These are phyloP conservation scores for Macaranga tanarius DNA, from an alignment of 441 rosid genomes.

Conservation along the genomic window DNA sequence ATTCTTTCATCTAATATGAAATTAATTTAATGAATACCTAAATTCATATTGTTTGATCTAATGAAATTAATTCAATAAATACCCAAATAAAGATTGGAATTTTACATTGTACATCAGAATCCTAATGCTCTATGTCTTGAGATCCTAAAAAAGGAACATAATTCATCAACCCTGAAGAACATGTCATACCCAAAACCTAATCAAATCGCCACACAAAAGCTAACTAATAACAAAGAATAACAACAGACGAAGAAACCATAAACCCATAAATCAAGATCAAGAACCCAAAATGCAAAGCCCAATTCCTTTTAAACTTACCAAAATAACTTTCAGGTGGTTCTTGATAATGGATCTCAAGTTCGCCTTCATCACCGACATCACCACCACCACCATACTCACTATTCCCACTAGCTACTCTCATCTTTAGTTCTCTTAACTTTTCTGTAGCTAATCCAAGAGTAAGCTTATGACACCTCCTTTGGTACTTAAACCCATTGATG, in stretches of 20 bases:
- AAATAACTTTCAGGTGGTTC: slow-evolving; percentile 92
- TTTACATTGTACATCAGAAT: background rate
- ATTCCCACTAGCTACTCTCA: slow-evolving; percentile 27
- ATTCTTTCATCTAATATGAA: background rate
- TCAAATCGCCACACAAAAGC: background rate
- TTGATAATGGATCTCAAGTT: slow-evolving; percentile 92
- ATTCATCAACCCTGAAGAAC: too few relatives aligned
- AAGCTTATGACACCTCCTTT: slow-evolving; percentile 91
- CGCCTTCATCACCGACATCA: slow-evolving; percentile 50
- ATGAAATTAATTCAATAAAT: too few relatives aligned
- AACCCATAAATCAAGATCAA: slow-evolving; percentile 73
- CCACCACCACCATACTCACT: slow-evolving; percentile 39
- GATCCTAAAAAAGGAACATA: too few relatives aligned
- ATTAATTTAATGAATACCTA: too few relatives aligned
- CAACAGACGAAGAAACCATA: slow-evolving; percentile 83
- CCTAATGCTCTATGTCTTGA: too few relatives aligned
- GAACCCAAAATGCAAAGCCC: slow-evolving; percentile 93
- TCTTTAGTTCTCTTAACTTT: slow-evolving; percentile 71
- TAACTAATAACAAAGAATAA: slow-evolving; percentile 65
- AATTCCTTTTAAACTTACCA: slow-evolving; percentile 91
- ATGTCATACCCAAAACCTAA: background rate
- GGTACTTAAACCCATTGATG: slow-evolving; percentile 95
- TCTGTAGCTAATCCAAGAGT: slow-evolving; percentile 89
- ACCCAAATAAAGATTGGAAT: background rate
- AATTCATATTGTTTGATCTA: background rate